These are phyloP conservation scores for Phytophthora citrophthora DNA, from an alignment of 352 stramenopile genomes.

Conservation along the genomic window DNA sequence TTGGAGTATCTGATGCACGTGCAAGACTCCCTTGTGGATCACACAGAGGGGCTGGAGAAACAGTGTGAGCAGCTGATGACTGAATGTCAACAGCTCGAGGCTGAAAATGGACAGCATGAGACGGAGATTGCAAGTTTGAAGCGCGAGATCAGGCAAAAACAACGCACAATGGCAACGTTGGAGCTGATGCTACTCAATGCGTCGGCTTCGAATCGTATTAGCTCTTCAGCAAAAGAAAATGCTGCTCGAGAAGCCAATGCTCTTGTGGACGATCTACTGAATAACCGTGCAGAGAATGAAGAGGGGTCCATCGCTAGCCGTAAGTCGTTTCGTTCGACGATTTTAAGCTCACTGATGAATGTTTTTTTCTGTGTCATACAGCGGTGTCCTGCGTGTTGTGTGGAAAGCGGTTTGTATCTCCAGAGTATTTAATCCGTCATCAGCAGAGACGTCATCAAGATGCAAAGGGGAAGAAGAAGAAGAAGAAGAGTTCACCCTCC, in stretches of 20 bases:
- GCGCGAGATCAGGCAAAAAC: conserved; percentile 81
- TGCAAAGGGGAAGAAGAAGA: conserved; percentile 35
- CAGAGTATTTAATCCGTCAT: conserved; percentile 75
- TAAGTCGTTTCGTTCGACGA: conserved; percentile 17
- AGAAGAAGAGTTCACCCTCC: conserved; percentile 26
- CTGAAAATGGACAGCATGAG: conserved; percentile 67
- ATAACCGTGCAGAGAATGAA: conserved; percentile 14
- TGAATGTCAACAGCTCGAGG: conserved; percentile 69
- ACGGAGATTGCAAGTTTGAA: conserved; percentile 68
- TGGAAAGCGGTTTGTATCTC: conserved; percentile 77
- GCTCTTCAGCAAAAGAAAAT: conserved; percentile 47
- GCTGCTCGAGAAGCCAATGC: conserved; percentile 35
- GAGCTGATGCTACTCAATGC: conserved; percentile 82
- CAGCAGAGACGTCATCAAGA: conserved; percentile 66
- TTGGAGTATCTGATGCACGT: conserved; percentile 87
- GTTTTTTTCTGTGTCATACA: conserved; percentile 6
- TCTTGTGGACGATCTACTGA: conserved; percentile 46
- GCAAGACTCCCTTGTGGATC: conserved; percentile 77
- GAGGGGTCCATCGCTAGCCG: conserved; percentile 34
- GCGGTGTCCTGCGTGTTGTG: conserved; percentile 69
- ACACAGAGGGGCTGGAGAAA: conserved; percentile 68
- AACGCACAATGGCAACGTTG: conserved; percentile 82
- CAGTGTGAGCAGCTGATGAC: conserved; percentile 69
- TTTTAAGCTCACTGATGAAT: neutral
- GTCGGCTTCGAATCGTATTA: conserved; percentile 36